A percentile compares a stretch with the other conserved stretches of the same genome.
Conservation (phyloP, 192 early-diverging fungal species). For the Coemansia sp. region DNA sequence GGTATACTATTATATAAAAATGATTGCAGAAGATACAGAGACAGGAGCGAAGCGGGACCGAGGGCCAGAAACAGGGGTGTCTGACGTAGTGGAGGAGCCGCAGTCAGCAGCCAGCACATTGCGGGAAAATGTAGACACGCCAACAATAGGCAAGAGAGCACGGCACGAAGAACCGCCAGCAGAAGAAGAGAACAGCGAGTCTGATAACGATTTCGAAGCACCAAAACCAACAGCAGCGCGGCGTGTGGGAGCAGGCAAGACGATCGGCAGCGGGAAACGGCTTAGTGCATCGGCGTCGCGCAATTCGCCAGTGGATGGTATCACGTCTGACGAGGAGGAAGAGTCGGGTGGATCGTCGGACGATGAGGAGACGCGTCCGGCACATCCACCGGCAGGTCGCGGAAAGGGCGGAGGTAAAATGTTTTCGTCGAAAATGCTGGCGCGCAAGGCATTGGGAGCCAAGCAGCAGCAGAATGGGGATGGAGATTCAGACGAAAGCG, state of each 20-base stretch:
- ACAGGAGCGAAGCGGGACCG: not conserved
- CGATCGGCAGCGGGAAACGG: constrained; percentile 45
- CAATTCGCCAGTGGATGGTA: constrained; percentile 17
- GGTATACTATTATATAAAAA: not conserved
- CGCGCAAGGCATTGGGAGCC: constrained; percentile 33
- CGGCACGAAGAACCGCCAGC: not conserved
- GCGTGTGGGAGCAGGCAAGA: constrained; percentile 38
- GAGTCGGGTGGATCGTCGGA: not conserved
- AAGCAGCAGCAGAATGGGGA: constrained; percentile 27
- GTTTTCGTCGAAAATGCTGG: constrained; percentile 55
- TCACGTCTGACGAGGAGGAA: constrained; percentile 16
- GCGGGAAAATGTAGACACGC: not conserved
- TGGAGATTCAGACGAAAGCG: constrained; percentile 9
- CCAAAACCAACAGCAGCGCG: constrained; percentile 1
- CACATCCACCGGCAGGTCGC: constrained; percentile 14
- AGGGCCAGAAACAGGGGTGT: not conserved
- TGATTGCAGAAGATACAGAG: not conserved
- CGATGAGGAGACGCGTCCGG: not conserved
- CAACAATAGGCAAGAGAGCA: not conserved
- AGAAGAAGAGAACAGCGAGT: constrained; percentile 11
- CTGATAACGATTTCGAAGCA: constrained; percentile 25
- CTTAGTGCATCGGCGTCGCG: constrained; percentile 21
- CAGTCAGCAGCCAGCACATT: constrained; percentile 1
- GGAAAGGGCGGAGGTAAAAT: constrained; percentile 55
- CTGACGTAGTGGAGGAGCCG: not conserved